Evolutionary conservation across 352 stramenopile species (phyloP), one percentile per base, ranked within the genome.

Genomic region (Phytopythium kandeliae): DNA sequence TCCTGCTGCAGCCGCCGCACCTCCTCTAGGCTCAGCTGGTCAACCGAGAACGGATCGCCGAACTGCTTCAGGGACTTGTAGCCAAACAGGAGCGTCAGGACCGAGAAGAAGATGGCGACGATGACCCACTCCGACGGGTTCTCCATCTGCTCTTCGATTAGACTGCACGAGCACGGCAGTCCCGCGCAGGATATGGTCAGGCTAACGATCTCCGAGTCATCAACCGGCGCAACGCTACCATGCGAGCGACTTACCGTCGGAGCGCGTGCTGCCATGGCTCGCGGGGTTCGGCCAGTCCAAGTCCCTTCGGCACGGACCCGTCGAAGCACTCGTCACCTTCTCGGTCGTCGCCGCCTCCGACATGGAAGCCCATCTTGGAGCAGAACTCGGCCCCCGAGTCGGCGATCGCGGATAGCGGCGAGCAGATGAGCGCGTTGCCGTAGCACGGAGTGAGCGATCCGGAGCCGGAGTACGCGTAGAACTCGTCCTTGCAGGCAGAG

Each of bases 321-420:
- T 93, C 83, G 30, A 93, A 93, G 70, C 83, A 93, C 30, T 90
- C 79, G 35, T 75, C 59, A 8, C 81, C 83, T 50, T 93, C 83
- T 8, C 58, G 63, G 44, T 93, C 83, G 35, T 77, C 62, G 21
- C 78, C 60, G 21, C 56, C 71, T 35, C 78, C 83, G 33, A 89
- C 80, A 22, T 88, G 78, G 60, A 85, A 91, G 15, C 83, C 83
- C 83, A 93, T 93, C 47, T 83, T 69, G 17, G 63, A 51, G 58
- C 83, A 93, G 36, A 93, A 92, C 44, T 84, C 74, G 22, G 55
- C 64, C 4, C 80, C 78, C 17, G 62, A 71, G 8, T 59, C 34
- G 33, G 71, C 72, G 46, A 93, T 92, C 6, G 49, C 44, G 10
- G 71, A 74, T 11, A 93, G 67, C 4, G 69, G 80, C 31, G 83